Percentiles rank a stretch among this genome's conserved stretches.
phyloP scores from a whole-genome alignment of 2,329 filamentous ascomycete species.

The Botrytis porri region DNA sequence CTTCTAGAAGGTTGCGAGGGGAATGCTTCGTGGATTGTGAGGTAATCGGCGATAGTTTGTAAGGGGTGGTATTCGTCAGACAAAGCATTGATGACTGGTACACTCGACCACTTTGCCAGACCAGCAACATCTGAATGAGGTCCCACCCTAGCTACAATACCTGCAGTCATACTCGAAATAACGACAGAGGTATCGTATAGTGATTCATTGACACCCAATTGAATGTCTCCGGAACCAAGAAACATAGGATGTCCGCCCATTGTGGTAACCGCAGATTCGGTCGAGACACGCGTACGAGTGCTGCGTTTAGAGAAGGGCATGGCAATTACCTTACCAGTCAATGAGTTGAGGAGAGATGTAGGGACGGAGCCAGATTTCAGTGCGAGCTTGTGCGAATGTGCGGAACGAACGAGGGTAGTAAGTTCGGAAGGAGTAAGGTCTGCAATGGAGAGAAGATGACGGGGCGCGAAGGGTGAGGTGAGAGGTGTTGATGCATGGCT shows the following conservation, averaged over 20 bases:
- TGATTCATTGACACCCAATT: constrained; percentile 93
- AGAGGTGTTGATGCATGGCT: constrained; percentile 26
- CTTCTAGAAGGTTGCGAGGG: constrained; percentile 41
- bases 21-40: constrained; percentile 83
- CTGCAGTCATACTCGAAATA: constrained; percentile 89
- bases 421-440: constrained; percentile 82
- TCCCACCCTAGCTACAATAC: constrained; percentile 76
- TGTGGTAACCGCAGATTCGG: constrained; percentile 82
- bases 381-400: constrained; percentile 68
- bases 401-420: constrained; percentile 78
- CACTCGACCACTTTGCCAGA: constrained; percentile 68
- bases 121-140: constrained; percentile 71
- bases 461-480: constrained; percentile 57
- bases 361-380: constrained; percentile 69
- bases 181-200: constrained; percentile 89
- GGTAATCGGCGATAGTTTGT: constrained; percentile 89
- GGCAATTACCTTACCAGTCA: constrained; percentile 79
- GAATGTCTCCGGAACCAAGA: constrained; percentile 90
- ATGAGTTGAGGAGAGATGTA: constrained; percentile 54
- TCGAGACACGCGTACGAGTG: constrained; percentile 89
- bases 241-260: constrained; percentile 97
- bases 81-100: constrained; percentile 83
- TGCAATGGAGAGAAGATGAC: constrained; percentile 88
- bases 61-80: constrained; percentile 91
- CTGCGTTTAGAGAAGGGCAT: constrained; percentile 97